A percentile compares a stretch with the other conserved stretches of the same genome.
Conservation (phyloP, 1,284 basidiomycete species). For the Rhodotorula sp. region DNA sequence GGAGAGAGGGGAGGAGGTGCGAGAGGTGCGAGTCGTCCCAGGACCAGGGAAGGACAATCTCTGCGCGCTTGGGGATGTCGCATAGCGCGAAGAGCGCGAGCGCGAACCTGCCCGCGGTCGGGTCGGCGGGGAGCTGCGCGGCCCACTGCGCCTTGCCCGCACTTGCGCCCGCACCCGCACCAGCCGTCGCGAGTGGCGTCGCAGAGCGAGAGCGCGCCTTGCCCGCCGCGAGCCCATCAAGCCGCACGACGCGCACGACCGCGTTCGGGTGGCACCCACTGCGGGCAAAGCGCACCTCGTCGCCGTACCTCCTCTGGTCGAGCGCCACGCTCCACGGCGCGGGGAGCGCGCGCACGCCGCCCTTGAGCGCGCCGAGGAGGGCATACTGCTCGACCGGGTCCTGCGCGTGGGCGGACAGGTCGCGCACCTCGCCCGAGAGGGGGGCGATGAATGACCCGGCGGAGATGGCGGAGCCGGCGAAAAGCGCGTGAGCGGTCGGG, state of each 20-base stretch:
- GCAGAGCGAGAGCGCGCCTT: not conserved
- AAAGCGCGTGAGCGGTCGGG: conserved; percentile 53
- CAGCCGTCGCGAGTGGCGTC: not conserved
- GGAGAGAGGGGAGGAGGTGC: conserved; percentile 65
- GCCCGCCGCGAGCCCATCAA: conserved; percentile 45
- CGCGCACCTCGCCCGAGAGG: conserved; percentile 50
- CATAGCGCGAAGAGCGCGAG: conserved; percentile 83
- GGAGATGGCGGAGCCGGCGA: conserved; percentile 51
- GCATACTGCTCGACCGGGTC: conserved; percentile 61
- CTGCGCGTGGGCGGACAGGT: conserved; percentile 49
- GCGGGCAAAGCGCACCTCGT: conserved; percentile 71
- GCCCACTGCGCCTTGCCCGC: conserved; percentile 25
- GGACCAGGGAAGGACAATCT: conserved; percentile 90
- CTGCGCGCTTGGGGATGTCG: conserved; percentile 76
- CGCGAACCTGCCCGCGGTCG: conserved; percentile 56
- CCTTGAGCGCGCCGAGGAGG: conserved; percentile 58
- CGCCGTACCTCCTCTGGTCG: conserved; percentile 78
- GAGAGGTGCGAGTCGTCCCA: conserved; percentile 93
- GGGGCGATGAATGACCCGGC: conserved; percentile 52
- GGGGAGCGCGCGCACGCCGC: conserved; percentile 76
- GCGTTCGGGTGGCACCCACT: conserved; percentile 88
- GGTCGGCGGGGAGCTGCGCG: conserved; percentile 38
- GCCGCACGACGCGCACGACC: conserved; percentile 75
- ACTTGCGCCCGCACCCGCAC: too few species aligned
- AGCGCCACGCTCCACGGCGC: conserved; percentile 78